A percentile compares a stretch with the other conserved stretches of the same genome.
Conservation (phyloP, 352 stramenopile species). For the Globisporangium splendens region DNA sequence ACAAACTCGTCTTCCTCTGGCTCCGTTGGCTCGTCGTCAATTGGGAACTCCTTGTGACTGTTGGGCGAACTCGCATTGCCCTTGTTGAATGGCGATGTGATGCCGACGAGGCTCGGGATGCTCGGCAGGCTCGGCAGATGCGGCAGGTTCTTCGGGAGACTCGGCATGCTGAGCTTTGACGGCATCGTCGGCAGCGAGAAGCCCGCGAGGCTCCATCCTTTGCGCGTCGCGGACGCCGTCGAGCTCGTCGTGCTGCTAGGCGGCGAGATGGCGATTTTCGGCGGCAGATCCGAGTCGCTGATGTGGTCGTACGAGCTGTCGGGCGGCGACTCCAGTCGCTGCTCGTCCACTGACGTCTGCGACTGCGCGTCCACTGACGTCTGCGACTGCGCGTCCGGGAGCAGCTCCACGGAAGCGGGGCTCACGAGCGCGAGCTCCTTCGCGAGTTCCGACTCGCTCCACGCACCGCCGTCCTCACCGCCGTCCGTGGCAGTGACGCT, state of each 20-base stretch:
- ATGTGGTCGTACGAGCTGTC: slow-evolving; percentile 9
- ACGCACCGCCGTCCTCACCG: not conserved
- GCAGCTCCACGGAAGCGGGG: slow-evolving; percentile 13
- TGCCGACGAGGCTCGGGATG: slow-evolving; percentile 3
- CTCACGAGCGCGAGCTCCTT: slow-evolving; percentile 10
- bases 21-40: not conserved
- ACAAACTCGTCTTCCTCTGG: slow-evolving; percentile 32
- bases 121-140: slow-evolving; percentile 3
- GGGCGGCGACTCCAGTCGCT: not conserved
- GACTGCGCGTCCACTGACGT: too few species aligned
- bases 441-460: slow-evolving; percentile 3
- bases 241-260: not conserved
- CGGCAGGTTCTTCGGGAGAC: slow-evolving; percentile 8
- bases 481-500: not conserved
- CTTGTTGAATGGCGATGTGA: slow-evolving; percentile 11
- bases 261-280: not conserved
- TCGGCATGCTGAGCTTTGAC: slow-evolving; percentile 6
- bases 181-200: slow-evolving; percentile 13
- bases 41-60: not conserved
- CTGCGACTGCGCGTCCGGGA: not conserved
- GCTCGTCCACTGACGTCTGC: too few species aligned
- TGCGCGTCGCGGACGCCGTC: not conserved
- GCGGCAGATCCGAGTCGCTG: not conserved
- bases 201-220: slow-evolving; percentile 12
- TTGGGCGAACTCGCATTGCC: not conserved